Percentiles rank a stretch among this genome's conserved stretches.
Conservation (phyloP, 257 asterid genomes). For the Solanum rostratum region DNA sequence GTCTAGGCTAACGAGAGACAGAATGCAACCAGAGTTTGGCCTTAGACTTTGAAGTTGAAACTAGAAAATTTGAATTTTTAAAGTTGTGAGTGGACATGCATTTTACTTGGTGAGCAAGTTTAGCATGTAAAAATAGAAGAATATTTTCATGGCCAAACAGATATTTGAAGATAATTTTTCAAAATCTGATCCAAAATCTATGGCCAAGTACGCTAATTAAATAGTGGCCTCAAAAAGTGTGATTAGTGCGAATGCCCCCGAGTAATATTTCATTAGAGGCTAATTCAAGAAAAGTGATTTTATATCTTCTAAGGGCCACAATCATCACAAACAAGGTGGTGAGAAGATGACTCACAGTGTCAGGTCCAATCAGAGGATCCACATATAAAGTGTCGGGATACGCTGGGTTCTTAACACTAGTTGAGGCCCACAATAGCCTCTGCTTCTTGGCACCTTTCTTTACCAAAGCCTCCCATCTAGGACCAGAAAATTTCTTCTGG, state of each 20-base stretch:
- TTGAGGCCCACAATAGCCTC: conserved; percentile 97
- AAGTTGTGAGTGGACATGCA: background rate
- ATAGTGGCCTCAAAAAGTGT: background rate
- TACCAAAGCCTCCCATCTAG: conserved; percentile 97
- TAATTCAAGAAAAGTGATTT: background rate
- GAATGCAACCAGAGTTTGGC: background rate
- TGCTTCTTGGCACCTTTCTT: conserved; percentile 99
- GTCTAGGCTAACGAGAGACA: background rate
- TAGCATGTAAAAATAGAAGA: background rate
- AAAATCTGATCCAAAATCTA: background rate
- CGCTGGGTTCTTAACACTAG: conserved; percentile 98
- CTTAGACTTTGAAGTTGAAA: background rate
- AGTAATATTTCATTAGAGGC: background rate
- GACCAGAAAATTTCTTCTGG: conserved; percentile 95
- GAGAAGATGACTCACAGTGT: conserved; percentile 62
- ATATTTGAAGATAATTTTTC: background rate
- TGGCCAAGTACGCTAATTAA: background rate
- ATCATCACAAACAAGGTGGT: conserved; percentile 5
- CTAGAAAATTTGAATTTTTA: background rate
- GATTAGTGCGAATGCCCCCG: background rate
- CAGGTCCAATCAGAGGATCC: conserved; percentile 99
- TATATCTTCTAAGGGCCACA: background rate
- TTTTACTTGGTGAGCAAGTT: background rate
- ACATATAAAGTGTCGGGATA: conserved; percentile 93
- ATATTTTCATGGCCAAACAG: background rate